Percentiles rank a stretch among this genome's conserved stretches.
Evolutionary conservation across 441 rosid genomes (phyloP).

Genomic region (Breynia disticha): DNA sequence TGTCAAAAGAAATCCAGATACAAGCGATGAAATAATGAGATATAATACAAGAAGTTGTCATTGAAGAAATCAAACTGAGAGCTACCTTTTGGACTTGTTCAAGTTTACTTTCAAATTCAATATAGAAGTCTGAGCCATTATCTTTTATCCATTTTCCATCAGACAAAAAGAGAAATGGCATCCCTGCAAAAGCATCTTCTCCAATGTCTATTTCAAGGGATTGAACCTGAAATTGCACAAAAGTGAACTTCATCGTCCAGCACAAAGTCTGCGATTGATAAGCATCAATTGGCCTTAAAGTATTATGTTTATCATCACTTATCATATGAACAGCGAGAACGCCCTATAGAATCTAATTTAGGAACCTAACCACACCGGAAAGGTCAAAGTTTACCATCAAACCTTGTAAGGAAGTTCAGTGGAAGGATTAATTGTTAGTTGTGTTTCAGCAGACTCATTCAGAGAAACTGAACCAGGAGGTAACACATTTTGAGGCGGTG

Average conservation of each 20-base stretch:
- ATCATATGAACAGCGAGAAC: background rate
- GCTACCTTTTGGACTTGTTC: slow-evolving; percentile 64
- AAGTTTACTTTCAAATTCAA: slow-evolving; percentile 40
- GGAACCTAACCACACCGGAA: slow-evolving; percentile 11
- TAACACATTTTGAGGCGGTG: slow-evolving; percentile 52
- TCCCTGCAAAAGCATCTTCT: slow-evolving; percentile 63
- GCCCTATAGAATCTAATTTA: slow-evolving; percentile 8
- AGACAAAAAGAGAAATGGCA: slow-evolving; percentile 80
- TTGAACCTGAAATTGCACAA: slow-evolving; percentile 52
- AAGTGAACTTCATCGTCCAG: background rate
- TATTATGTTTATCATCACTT: background rate
- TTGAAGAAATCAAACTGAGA: slow-evolving; percentile 9
- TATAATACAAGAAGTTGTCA: background rate
- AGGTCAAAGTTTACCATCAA: slow-evolving; percentile 12
- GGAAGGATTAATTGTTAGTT: slow-evolving; percentile 31
- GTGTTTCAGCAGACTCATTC: slow-evolving; percentile 56
- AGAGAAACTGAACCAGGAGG: slow-evolving; percentile 71
- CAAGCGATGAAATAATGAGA: slow-evolving; percentile 6
- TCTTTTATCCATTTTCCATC: slow-evolving; percentile 83
- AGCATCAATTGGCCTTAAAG: background rate
- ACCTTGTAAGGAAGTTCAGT: slow-evolving; percentile 61
- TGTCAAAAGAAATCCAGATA: slow-evolving; percentile 12
- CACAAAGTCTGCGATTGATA: background rate
- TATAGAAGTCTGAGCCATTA: slow-evolving; percentile 71
- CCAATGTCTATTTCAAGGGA: slow-evolving; percentile 62